Evolutionary conservation across 805 yeast genomes (phyloP), one percentile per base, ranked within the genome.

Genomic region (Metahyphopichia silvanorum): DNA sequence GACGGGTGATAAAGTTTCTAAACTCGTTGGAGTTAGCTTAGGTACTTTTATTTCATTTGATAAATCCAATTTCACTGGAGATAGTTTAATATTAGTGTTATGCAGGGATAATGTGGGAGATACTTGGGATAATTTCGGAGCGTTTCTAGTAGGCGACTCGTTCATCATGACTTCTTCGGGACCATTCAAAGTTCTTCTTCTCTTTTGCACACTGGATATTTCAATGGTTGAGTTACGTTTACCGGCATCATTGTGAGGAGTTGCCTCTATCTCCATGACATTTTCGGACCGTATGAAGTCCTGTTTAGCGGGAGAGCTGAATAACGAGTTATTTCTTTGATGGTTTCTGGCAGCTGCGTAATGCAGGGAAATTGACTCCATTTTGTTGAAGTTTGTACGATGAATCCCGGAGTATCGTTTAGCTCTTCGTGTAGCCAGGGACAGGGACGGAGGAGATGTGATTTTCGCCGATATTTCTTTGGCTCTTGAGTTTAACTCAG

Each of bases 281-380:
- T 16, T 18, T 17, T 27, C 30, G 4, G 21, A 17, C 5, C 30
- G 16, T 5, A 16, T 8, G 13, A 26, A 14, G 10, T 26, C 61
- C 44, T 20, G 63, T 63, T 32, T 66, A 71, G 4, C 56, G 43
- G 7, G 58, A 43, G 13, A 66, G 63, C 11, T 11, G 20, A 5
- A 14, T 21, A 23, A 23, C 7, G n/a, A 7, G 21, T 19, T 19
- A 22, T 9, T 6, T 27, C 12, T 29, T 40, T 46, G 43, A n/a
- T n/a, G n/a, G n/a, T n/a, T n/a, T 37, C 56, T 50, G 30, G 48
- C 49, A 4, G 70, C 71, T 1, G 77, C 71, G 37, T 72, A 72
- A 37, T 73, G 78, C 6, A 57, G 53, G 7, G 65, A 52, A 12
- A 74, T 73, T 12, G 76, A 67, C 16, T 73, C 78, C 78, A 74